Percentiles rank a stretch among this genome's conserved stretches.
Evolutionary conservation across 2,329 filamentous ascomycete genomes (phyloP).

Genomic region (Penicillium sp.): DNA sequence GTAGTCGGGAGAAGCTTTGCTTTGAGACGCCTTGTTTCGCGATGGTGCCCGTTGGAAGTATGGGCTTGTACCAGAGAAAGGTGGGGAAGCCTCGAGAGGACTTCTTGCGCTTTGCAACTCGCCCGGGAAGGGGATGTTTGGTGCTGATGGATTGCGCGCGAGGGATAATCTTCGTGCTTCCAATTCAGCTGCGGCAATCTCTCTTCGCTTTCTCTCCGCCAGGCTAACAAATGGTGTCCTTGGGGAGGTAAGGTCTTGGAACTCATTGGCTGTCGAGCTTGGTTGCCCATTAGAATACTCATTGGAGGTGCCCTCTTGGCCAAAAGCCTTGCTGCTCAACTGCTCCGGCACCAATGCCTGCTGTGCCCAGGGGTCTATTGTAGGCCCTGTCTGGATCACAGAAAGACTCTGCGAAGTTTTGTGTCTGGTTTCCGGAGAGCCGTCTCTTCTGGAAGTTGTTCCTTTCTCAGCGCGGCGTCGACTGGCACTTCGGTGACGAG

Average conservation of each 20-base stretch:
- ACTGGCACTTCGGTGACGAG: conserved; percentile 52
- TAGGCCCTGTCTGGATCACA: conserved; percentile 12
- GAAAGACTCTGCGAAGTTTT: conserved; percentile 36
- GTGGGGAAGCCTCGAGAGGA: conserved; percentile 44
- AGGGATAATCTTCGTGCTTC: conserved; percentile 84
- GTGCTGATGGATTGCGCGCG: conserved; percentile 73
- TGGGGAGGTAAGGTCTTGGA: conserved; percentile 21
- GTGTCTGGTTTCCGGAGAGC: conserved; percentile 47
- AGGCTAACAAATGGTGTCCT: conserved; percentile 38
- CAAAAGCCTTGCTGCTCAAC: conserved; percentile 10
- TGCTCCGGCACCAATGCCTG: conserved; percentile 27
- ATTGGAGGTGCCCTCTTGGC: conserved; percentile 4
- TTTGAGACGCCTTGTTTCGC: conserved; percentile 32
- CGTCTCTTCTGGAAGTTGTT: conserved; percentile 43
- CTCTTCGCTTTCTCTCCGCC: conserved; percentile 67
- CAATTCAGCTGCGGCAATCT: conserved; percentile 76
- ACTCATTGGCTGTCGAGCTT: conserved; percentile 20
- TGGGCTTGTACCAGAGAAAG: conserved; percentile 30
- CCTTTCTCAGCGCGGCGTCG: conserved; percentile 45
- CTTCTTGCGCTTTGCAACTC: conserved; percentile 47
- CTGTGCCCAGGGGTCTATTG: conserved; percentile 11
- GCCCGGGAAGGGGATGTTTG: conserved; percentile 72
- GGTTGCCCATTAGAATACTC: conserved; percentile 6
- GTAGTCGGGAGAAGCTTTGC: conserved; percentile 39
- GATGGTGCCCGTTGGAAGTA: conserved; percentile 35